Evolutionary conservation across 176 grass and related monocot species (phyloP).

Genomic region (Neostapfia colusana): DNA sequence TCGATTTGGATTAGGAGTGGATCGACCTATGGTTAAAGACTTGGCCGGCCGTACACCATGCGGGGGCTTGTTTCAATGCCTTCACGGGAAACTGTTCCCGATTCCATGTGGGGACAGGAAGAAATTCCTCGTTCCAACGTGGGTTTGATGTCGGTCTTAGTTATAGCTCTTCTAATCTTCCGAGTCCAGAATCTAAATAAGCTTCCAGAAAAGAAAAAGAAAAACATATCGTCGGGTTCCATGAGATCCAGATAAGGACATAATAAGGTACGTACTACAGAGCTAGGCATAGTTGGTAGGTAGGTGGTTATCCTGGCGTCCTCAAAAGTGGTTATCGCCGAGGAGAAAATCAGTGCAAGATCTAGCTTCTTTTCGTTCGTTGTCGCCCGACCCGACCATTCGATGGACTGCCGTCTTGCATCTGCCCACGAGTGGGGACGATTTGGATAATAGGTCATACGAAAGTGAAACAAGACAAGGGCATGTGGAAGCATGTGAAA

Average conservation of each 20-base stretch:
- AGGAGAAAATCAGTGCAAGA: constrained; percentile 12
- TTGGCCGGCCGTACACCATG: not conserved
- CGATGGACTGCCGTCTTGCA: not conserved
- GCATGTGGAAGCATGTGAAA: not conserved
- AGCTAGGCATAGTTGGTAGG: constrained; percentile 17
- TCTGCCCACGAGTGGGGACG: not conserved
- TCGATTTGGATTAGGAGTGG: constrained; percentile 29
- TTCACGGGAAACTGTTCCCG: not conserved
- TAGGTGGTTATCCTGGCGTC: constrained; percentile 2
- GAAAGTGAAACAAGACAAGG: not conserved
- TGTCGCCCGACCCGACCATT: constrained; percentile 26
- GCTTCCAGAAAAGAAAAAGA: not conserved
- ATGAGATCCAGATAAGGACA: not conserved
- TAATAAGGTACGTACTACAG: not conserved
- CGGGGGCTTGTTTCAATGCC: not conserved
- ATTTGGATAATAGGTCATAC: not conserved
- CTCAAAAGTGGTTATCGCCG: constrained; percentile 16
- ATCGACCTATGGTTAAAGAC: constrained; percentile 2
- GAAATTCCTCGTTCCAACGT: not conserved
- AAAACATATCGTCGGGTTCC: not conserved
- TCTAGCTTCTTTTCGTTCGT: constrained; percentile 35
- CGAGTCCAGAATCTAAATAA: not conserved
- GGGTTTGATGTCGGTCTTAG: not conserved
- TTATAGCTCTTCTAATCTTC: not conserved
- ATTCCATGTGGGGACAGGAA: not conserved